Evolutionary conservation across 345 rosid species (phyloP).

Genomic region (Trapa incisa): DNA sequence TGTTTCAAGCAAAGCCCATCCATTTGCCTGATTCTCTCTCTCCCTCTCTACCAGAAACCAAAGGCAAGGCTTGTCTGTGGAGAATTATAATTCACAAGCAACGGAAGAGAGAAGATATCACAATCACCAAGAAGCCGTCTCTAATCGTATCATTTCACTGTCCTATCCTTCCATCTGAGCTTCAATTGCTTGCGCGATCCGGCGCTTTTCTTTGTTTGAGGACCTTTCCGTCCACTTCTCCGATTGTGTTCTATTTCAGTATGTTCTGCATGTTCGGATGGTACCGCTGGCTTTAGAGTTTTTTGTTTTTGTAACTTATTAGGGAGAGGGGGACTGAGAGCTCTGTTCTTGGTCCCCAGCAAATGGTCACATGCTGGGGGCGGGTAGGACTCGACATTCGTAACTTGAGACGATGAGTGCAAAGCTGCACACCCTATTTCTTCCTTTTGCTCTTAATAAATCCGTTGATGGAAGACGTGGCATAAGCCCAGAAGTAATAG

Average conservation of each 20-base stretch:
- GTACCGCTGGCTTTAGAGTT: neutral
- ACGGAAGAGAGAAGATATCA: neutral
- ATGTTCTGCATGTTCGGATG: neutral
- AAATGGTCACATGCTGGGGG: conserved; percentile 17
- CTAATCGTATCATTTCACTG: neutral
- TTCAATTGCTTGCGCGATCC: neutral
- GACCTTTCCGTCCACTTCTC: neutral
- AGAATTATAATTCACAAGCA: neutral
- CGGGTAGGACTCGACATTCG: neutral
- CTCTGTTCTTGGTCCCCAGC: conserved; percentile 52
- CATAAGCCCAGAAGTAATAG: conserved; percentile 12
- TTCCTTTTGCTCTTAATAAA: conserved; percentile 30
- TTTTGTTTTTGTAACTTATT: neutral
- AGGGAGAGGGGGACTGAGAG: conserved; percentile 36
- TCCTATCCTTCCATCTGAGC: neutral
- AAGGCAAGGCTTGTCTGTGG: neutral
- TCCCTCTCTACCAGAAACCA: no score
- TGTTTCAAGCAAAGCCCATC: no score
- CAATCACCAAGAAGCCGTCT: neutral
- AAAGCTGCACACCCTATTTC: conserved; percentile 40
- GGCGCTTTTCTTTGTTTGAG: neutral
- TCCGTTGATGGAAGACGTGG: conserved; percentile 16
- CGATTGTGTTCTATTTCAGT: neutral
- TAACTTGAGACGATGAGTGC: conserved; percentile 42
- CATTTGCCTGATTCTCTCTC: no score